Evolutionary conservation across 352 stramenopile genomes (phyloP), one percentile per base, ranked within the genome.

Genomic region (Phytophthora sp.): DNA sequence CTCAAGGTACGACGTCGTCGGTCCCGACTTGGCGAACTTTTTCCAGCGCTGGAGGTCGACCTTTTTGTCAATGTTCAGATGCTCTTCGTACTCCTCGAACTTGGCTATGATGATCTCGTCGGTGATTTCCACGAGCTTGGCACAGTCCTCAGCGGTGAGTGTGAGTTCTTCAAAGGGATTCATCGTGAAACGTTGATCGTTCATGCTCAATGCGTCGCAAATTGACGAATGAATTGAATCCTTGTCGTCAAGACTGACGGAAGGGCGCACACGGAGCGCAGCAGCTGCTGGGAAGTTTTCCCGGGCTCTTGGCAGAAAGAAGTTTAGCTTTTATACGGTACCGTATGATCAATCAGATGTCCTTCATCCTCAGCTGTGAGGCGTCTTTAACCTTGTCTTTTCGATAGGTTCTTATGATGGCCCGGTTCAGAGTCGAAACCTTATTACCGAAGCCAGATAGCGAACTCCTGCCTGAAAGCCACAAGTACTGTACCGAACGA

Each of bases 11-110:
- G 26, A 26, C 30, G 41, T 71, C n/a, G 63, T 66, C 1, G 47
- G 39, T 16, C 55, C 63, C 5, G 55, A 58, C 24, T 62, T 66
- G 8, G 47, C 1, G 31, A 62, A 66, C 33, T 71, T 71, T 27
- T 71, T 71, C 63, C 63, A 71, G 3, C 63, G 63, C 7, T 12
- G 29, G n/a, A 71, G 50, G 23, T 66, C 39, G 16, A 71, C 55
- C 7, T n/a, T 20, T 27, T 71, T 71, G 31, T 23, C 36, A 9
- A 26, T 57, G 30, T 53, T 57, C 1, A 71, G 46, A 7, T 71
- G 33, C 11, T 66, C 55, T 57, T 66, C 55, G 30, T 71, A 71
- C 33, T 66, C 49, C 35, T 66, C 63, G 41, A 71, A 60, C 30
- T 71, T 71, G 20, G 35, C 55, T 30, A 65, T 35, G 26, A 71